Conservation (phyloP, 768 basidiomycete species). For the Suillus discolor region DNA sequence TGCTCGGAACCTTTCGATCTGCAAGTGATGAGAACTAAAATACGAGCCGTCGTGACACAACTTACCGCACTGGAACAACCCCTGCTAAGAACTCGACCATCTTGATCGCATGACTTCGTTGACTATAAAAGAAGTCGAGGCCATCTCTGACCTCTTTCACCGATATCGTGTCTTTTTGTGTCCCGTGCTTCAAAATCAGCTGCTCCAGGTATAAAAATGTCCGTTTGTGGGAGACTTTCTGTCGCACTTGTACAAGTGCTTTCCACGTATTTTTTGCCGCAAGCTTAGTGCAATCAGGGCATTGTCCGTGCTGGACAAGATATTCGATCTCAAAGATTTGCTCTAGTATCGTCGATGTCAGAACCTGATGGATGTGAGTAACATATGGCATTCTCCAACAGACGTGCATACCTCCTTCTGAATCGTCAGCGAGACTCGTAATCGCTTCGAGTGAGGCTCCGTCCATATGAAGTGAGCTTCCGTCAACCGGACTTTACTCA, state of each 20-base stretch:
- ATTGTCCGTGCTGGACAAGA: constrained; percentile 93
- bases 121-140: constrained; percentile 95
- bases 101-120: constrained; percentile 88
- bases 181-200: constrained; percentile 93
- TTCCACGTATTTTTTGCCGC: constrained; percentile 99
- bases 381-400: not conserved
- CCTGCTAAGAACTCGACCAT: constrained; percentile 93
- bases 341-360: constrained; percentile 93
- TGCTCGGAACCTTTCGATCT: constrained; percentile 96
- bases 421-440: constrained; percentile 92
- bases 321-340: constrained; percentile 98
- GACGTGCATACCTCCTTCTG: constrained; percentile 85
- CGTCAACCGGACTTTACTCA: constrained; percentile 93
- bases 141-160: constrained; percentile 94
- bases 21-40: constrained; percentile 9
- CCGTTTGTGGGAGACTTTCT: constrained; percentile 97
- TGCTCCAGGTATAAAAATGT: constrained; percentile 98
- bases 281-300: constrained; percentile 88
- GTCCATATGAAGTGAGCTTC: constrained; percentile 99
- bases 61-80: constrained; percentile 87
- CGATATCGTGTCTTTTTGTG: constrained; percentile 94
- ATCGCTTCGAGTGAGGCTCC: constrained; percentile 93
- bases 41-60: constrained; percentile 10
- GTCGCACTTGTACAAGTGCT: constrained; percentile 96
- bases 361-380: constrained; percentile 52